Evolutionary conservation across 129 eudicot species (phyloP), one percentile per base, ranked within the genome.

Genomic region (Flaveria trinervia): DNA sequence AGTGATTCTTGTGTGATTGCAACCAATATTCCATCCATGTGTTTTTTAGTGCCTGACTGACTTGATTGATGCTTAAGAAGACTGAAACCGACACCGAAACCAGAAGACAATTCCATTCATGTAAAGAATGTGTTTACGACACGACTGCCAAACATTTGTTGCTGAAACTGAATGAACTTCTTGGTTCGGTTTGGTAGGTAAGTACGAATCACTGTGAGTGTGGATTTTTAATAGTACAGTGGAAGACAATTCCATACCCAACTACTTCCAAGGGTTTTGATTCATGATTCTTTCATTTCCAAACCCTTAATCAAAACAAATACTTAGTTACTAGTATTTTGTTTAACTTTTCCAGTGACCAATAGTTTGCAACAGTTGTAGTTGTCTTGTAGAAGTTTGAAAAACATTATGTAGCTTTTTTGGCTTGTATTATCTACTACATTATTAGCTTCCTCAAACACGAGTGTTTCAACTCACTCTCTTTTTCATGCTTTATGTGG

Each of bases 181-280:
- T 60, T 25, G 66, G 66, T 61, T 26, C 13, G 67, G 17, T 61
- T 61, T 11, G 16, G 67, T 26, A 10, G 41, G 67, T 61, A 22
- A 12, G 20, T 16, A 6, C 2, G 17, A 60, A 60, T 23, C 9
- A 13, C 17, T 23, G 1, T 25, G 36, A 61, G 67, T 26, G 23
- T 57, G 65, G 65, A 10, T 57, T 10, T 57, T 22, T 57, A 57
- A 57, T 22, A 57, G 30, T 57, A 57, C 6, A 57, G 65, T 20
- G 65, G 65, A 22, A 57, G 65, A 61, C 22, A 61, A 12, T 61
- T 12, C 67, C 67, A 25, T 61, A 26, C 66, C 39, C 66, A 60
- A 14, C 7, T 7, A 12, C 18, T 16, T 52, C 57, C 39, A 33
- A n/a, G 14, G 67, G 67, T 39, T 26, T 61, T 61, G 9, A 61